phyloP scores from a whole-genome alignment of 192 early-diverging fungal genomes.

The Dimargaris cristalligena region DNA sequence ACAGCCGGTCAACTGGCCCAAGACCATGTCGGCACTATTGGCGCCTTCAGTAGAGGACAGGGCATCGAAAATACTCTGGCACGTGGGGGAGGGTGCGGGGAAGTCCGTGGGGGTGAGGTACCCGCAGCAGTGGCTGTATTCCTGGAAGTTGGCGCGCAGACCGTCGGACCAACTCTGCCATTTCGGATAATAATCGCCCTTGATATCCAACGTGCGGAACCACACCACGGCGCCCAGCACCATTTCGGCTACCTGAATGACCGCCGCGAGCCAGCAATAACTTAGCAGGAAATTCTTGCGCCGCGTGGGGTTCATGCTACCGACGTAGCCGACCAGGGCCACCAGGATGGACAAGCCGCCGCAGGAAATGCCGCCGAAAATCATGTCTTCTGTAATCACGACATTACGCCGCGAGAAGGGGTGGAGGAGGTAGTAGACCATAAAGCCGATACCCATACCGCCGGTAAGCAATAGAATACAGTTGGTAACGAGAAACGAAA shows the following conservation, averaged over 20 bases:
- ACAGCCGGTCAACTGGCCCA: not conserved
- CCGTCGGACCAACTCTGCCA: constrained; percentile 1
- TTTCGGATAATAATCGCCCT: not conserved
- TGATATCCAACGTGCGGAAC: constrained; percentile 7
- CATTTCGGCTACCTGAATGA: not conserved
- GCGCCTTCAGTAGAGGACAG: not conserved
- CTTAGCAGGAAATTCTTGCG: not conserved
- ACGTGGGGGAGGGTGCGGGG: not conserved
- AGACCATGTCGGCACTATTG: no score
- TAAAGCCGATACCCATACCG: not conserved
- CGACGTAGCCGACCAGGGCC: not conserved
- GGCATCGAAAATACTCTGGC: not conserved
- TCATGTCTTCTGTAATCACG: not conserved
- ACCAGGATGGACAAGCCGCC: not conserved
- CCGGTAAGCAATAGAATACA: not conserved
- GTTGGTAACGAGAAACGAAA: not conserved
- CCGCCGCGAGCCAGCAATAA: not conserved
- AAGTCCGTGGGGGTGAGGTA: not conserved
- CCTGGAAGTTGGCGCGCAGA: constrained; percentile 5
- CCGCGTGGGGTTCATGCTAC: not conserved
- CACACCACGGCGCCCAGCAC: constrained; percentile 4
- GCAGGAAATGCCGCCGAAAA: not conserved
- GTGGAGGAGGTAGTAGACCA: constrained; percentile 1
- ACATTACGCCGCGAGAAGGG: constrained; percentile 4
- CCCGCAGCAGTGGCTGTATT: constrained; percentile 8